These are phyloP conservation scores for Tritrichomonas foetus DNA, from an alignment of 208 protist genomes.

Conservation along the genomic window DNA sequence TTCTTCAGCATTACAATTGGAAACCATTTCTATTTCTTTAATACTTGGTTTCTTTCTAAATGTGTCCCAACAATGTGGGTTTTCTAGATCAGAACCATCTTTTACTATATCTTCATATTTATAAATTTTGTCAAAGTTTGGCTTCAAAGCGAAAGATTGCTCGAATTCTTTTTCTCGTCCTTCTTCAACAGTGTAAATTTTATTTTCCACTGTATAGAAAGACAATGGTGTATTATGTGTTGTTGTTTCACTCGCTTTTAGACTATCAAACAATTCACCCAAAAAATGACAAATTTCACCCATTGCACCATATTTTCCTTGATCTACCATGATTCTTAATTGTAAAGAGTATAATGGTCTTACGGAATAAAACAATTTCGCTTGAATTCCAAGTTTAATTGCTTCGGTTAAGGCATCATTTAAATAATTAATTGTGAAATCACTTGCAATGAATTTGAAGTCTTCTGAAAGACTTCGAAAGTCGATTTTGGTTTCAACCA, in stretches of 20 bases:
- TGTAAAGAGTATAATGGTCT: background rate
- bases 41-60: background rate
- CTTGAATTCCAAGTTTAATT: background rate
- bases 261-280: background rate
- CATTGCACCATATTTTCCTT: background rate
- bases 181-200: background rate
- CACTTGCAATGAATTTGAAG: background rate
- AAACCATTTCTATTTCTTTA: background rate
- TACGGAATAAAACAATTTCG: background rate
- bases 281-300: background rate
- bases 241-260: background rate
- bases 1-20: background rate
- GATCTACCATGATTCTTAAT: background rate
- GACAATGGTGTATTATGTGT: background rate
- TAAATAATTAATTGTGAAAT: background rate
- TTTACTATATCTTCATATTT: too few relatives aligned
- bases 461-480: background rate
- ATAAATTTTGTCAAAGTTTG: too few relatives aligned
- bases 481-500: background rate
- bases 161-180: background rate
- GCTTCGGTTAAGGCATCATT: background rate
- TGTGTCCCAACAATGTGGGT: background rate
- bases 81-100: too few relatives aligned
- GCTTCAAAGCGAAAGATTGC: too few relatives aligned
- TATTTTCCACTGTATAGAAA: background rate